phyloP scores from a whole-genome alignment of 2,329 filamentous ascomycete genomes.

The Exutisphaerella laricina region DNA sequence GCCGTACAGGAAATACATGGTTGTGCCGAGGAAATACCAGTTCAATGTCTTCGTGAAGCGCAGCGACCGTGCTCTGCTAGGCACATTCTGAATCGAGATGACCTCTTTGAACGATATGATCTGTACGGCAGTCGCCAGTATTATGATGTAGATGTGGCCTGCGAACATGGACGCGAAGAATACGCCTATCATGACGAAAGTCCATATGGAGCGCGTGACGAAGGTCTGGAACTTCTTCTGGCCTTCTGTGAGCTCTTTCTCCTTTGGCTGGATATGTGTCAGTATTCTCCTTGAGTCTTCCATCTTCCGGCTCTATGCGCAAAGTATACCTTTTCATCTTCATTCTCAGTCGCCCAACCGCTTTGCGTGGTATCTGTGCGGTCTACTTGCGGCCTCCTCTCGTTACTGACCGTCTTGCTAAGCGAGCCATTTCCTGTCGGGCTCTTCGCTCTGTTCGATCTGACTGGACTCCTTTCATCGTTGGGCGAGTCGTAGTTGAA shows the following conservation, averaged over 20 bases:
- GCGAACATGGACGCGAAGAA: conserved; percentile 93
- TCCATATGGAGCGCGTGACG: conserved; percentile 95
- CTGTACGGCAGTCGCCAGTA: conserved; percentile 85
- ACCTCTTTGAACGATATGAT: conserved; percentile 99
- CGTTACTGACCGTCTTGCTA: conserved; percentile 20
- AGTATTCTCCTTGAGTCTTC: too few relatives aligned
- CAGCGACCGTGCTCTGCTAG: conserved; percentile 81
- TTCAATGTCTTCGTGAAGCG: conserved; percentile 94
- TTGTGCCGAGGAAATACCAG: conserved; percentile 98
- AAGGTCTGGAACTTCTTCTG: conserved; percentile 99
- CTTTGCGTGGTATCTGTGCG: conserved; percentile 27
- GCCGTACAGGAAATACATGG: conserved; percentile 99
- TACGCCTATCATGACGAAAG: conserved; percentile 88
- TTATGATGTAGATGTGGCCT: conserved; percentile 95
- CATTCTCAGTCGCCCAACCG: conserved; percentile 34
- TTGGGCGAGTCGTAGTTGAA: conserved; percentile 27
- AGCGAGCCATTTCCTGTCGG: conserved; percentile 42
- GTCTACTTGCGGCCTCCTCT: conserved; percentile 19
- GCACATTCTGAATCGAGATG: conserved; percentile 93
- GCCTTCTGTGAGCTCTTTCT: conserved; percentile 57
- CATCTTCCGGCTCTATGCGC: too few relatives aligned
- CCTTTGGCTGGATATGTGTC: conserved; percentile 14
- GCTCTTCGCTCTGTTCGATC: conserved; percentile 47
- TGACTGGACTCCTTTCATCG: conserved; percentile 23
- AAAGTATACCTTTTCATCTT: conserved; percentile 26